Base-by-base conservation (phyloP, 2,329 filamentous ascomycete genomes). In the Zymoseptoria passerinii region DNA sequence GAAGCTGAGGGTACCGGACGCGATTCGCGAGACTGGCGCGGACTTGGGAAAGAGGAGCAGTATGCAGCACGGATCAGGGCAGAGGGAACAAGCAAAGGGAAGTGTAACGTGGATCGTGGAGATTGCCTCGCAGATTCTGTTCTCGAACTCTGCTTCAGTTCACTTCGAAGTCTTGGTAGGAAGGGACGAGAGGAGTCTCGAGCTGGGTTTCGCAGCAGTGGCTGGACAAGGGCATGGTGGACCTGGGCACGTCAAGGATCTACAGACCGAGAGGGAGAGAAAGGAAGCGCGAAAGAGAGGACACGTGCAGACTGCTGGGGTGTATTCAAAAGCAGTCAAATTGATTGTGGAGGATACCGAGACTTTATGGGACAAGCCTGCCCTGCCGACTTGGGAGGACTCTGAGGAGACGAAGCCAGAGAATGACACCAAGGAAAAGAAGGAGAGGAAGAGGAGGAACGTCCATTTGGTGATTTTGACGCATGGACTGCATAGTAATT, bases 401-500 rank as follows among this genome's bases (percentile, higher is more conserved):
- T n/a, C 35, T 2, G 69, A 71, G 2, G 65, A 72, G 27, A 59
- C 65, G 28, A 23, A 40, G 16, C 53, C 60, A 20, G 56, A 53
- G 27, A 56, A 68, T 20, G 53, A 58, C 18, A 49, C 51, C n/a
- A 60, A 65, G 35, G 57, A 55, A 18, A 63, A 65, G 54, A 73
- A 66, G 58, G 61, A 52, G 70, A 80, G 75, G 63, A 88, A 85
- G 71, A 81, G 81, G 65, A 90, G 90, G 74, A 92, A 87, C 64
- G 80, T 99, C 1, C 94, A 99, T 71, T 78, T 99, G 49, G 94
- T 99, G 23, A 80, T 99, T 35, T 76, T 99, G 53, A 97, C 94
- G 0, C 94, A 99, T 75, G 94, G 94, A 0, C 74, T 99, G 63
- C 94, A 99, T 73, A 96, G 92, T 74, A 99, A 99, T 72, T 80